Evolutionary conservation across 2,329 filamentous ascomycete genomes (phyloP), one percentile per base, ranked within the genome.

Genomic region (Aaosphaeria pasadenensis): DNA sequence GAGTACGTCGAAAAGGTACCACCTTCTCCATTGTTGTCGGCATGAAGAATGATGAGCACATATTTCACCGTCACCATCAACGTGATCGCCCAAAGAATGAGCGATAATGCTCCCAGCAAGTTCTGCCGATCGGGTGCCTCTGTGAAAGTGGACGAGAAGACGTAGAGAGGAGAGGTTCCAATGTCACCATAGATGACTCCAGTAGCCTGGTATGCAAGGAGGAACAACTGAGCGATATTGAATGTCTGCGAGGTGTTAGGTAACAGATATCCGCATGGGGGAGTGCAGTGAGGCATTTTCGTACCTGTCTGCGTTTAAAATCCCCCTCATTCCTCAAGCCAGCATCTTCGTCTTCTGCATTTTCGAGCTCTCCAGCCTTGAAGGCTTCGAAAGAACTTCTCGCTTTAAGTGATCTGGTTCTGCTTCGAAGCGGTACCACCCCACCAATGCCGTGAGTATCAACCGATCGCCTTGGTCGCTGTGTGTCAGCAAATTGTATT

Each of bases 131-230:
- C 74, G 11, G 77, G 69, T 3, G 71, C 68, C 24, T 58, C 53
- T 29, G 76, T 73, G 58, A 88, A 88, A 1, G 83, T 86, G n/a
- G 81, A 84, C 13, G 84, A 87, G 65, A 74, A 88, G 13, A 88
- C 85, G 58, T 88, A 88, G 13, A 88, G 79, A n/a, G 84, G 84
- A 50, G 78, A 82, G 5, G 73, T 83, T 48, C 84, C 85, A 58
- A 87, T 86, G 55, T 88, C 85, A 28, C 85, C 85, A 52, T 88
- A 87, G 44, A 87, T 87, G 38, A 85, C 82, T 44, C 85, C 84
- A 30, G 78, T 80, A 3, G 79, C 82, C 66, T 87, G 83, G 60
- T 85, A 87, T 28, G 83, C 79, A 4, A 68, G 58, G 9, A 60
- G 44, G 39, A 64, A 47, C 13, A 64, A 45, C 39, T 67, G 63